Evolutionary conservation across 768 basidiomycete species (phyloP), one percentile per base, ranked within the genome.

Genomic region (Zangia roseola): DNA sequence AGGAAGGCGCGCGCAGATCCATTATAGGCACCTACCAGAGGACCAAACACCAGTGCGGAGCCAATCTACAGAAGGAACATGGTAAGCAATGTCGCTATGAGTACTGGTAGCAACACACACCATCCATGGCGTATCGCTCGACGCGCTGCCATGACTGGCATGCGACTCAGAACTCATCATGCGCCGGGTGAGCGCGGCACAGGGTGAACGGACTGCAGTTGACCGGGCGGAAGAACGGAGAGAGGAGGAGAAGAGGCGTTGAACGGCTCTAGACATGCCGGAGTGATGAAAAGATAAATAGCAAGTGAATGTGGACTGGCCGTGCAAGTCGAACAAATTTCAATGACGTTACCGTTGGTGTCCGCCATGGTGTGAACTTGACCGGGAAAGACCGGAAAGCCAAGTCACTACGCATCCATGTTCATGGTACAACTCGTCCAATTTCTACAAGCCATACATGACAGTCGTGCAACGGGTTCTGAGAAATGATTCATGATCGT

Each of bases 1-100:
- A 38, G 35, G 37, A 25, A 28, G 47, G 10, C 28, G 28, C 20
- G 10, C 0, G 13, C 17, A 7, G 24, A 23, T 26, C 10, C 3
- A 36, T 16, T 21, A 9, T 20, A 44, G 41, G 39, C 17, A 51
- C 66, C 38, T 35, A 70, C 68, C 45, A 55, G 47, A 43, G 67
- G 62, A 46, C 68, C 68, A 36, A 68, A 68, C 41, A 67, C 49
- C 31, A 68, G 40, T 16, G 62, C 64, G 13, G 67, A 69, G 36
- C 68, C 68, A 36, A 68, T 52, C 68, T 68, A 23, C 4, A 5
- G 19, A n/a, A 40, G 25, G 19, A 33, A 52, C 17, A 26, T 6
- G 23, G 35, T 34, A 28, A 44, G 40, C 1, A 47, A 41, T 21
- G 42, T 20, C 7, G 14, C 3, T 21, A 6, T 36, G 46, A 14